Evolutionary conservation across 495 filamentous ascomycete species (phyloP).

Genomic region (Pseudevernia furfuracea): DNA sequence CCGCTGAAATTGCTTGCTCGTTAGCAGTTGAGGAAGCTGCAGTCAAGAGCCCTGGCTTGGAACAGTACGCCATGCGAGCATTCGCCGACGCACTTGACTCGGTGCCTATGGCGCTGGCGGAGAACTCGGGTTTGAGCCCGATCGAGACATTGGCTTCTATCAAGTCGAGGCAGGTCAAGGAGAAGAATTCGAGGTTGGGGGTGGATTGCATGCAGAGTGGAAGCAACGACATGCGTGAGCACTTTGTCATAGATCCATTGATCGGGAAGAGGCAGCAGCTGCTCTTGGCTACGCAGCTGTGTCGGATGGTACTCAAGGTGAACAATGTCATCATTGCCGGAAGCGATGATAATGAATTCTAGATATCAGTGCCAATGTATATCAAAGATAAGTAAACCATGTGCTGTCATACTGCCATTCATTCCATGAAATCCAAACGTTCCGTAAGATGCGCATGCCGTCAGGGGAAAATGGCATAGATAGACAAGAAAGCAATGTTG

Average conservation of each 20-base stretch:
- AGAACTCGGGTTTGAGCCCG: slow-evolving; percentile 93
- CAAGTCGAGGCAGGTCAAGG: slow-evolving; percentile 92
- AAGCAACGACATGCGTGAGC: slow-evolving; percentile 90
- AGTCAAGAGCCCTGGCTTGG: slow-evolving; percentile 87
- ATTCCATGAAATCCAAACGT: too few relatives aligned
- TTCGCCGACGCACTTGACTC: slow-evolving; percentile 93
- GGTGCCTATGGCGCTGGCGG: slow-evolving; percentile 91
- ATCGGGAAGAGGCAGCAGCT: slow-evolving; percentile 98
- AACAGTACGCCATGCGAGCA: slow-evolving; percentile 98
- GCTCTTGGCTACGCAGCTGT: slow-evolving; percentile 90
- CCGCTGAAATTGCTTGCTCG: slow-evolving; percentile 96
- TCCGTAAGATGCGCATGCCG: not conserved
- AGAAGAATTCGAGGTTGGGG: slow-evolving; percentile 74
- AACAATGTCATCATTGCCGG: slow-evolving; percentile 95
- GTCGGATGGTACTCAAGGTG: slow-evolving; percentile 96
- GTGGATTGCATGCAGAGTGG: slow-evolving; percentile 97
- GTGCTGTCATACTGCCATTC: not conserved
- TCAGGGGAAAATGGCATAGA: not conserved
- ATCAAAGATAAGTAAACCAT: not conserved
- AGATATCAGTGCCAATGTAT: slow-evolving; percentile 36
- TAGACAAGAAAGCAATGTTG: not conserved
- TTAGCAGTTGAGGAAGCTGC: slow-evolving; percentile 93
- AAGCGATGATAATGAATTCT: slow-evolving; percentile 86
- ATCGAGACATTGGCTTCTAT: slow-evolving; percentile 91
- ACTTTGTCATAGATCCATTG: slow-evolving; percentile 95